Percentiles rank a stretch among this genome's conserved stretches.
Evolutionary conservation across 1,139 yeast genomes (phyloP).

Genomic region (Zygosaccharomyces sapae): DNA sequence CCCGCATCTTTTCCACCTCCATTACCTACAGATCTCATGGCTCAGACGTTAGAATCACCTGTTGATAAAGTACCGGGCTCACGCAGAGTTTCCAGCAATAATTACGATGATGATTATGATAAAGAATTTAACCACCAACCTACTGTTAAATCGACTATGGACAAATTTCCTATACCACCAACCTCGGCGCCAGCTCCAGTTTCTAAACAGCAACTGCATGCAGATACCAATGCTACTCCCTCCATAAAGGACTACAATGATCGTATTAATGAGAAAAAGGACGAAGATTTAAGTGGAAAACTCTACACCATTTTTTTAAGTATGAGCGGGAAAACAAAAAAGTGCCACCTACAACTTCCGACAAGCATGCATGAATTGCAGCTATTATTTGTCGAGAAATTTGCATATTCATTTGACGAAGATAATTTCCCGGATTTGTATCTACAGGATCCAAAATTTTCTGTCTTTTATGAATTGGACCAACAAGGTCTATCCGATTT

Average conservation of each 20-base stretch:
- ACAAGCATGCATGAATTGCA: slow-evolving; percentile 62
- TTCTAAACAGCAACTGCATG: neutral
- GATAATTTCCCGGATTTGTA: slow-evolving; percentile 74
- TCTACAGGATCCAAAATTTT: slow-evolving; percentile 56
- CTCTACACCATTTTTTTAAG: slow-evolving; percentile 53
- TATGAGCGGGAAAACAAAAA: slow-evolving; percentile 59
- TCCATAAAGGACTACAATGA: neutral
- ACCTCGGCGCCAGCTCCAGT: neutral
- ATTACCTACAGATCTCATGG: slow-evolving; percentile 1
- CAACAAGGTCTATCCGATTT: slow-evolving; percentile 61
- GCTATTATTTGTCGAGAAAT: slow-evolving; percentile 76
- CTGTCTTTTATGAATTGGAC: slow-evolving; percentile 75
- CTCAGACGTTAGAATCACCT: slow-evolving; percentile 4
- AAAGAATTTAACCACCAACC: neutral
- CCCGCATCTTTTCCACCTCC: neutral
- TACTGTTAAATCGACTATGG: neutral
- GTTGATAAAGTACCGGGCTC: neutral
- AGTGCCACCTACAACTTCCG: slow-evolving; percentile 49
- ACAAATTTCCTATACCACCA: slow-evolving; percentile 6
- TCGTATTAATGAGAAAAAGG: slow-evolving; percentile 8
- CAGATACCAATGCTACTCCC: neutral
- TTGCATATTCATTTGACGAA: slow-evolving; percentile 74
- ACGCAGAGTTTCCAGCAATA: neutral
- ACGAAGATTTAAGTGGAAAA: slow-evolving; percentile 1
- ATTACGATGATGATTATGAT: neutral